A percentile compares a stretch with the other conserved stretches of the same genome.
These are phyloP conservation scores for Sparassis latifolia DNA, from an alignment of 1,284 basidiomycete species.

Conservation along the genomic window DNA sequence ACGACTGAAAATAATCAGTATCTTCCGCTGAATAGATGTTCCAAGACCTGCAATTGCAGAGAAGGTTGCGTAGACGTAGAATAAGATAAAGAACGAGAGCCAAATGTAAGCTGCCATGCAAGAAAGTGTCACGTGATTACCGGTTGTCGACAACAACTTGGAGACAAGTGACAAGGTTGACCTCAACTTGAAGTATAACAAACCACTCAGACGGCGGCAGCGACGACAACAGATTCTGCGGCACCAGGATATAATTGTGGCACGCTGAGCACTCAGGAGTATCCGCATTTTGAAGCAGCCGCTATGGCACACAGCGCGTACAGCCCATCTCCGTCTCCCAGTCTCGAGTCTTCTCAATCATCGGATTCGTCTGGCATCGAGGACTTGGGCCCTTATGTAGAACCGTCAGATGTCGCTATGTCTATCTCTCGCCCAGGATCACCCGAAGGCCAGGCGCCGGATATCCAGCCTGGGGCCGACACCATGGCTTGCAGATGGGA, in stretches of 20 bases:
- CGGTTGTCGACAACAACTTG: no score
- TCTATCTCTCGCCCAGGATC: slow-evolving; percentile 23
- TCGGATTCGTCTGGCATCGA: slow-evolving; percentile 25
- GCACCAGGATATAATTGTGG: neutral
- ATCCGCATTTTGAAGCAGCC: neutral
- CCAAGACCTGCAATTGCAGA: no score
- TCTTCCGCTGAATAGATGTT: no score
- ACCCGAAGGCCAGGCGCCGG: slow-evolving; percentile 5
- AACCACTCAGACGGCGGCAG: neutral
- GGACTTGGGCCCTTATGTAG: slow-evolving; percentile 8
- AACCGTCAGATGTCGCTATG: slow-evolving; percentile 11
- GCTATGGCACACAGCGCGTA: slow-evolving; percentile 28
- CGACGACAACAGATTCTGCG: neutral
- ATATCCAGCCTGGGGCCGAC: slow-evolving; percentile 15
- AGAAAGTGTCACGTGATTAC: no score
- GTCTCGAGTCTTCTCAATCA: slow-evolving; percentile 21
- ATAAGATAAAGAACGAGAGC: no score
- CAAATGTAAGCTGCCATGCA: no score
- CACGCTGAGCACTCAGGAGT: no score
- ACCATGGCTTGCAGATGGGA: slow-evolving; percentile 67
- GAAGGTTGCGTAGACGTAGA: no score
- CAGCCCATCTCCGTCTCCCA: slow-evolving; percentile 29
- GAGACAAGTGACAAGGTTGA: no score
- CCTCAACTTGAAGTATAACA: no score
- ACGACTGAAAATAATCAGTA: no score